A percentile compares a stretch with the other conserved stretches of the same genome.
Evolutionary conservation across 2,329 filamentous ascomycete genomes (phyloP).

Genomic region (Periconia sp.): DNA sequence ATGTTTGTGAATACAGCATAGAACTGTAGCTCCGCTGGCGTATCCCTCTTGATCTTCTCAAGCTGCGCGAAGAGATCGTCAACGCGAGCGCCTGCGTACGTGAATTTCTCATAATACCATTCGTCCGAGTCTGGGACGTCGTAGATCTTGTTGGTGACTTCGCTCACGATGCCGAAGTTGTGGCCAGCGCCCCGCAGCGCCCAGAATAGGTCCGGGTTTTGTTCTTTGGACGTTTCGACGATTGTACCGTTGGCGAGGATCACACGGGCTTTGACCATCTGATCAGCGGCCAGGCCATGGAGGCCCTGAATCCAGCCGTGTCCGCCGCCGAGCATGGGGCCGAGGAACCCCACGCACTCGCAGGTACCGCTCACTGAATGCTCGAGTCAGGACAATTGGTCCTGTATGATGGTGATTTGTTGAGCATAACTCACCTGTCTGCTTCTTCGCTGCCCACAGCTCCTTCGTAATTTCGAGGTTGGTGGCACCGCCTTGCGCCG

Average conservation of each 20-base stretch:
- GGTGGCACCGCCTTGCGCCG: conserved; percentile 27
- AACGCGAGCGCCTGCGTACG: conserved; percentile 4
- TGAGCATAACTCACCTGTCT: conserved; percentile 11
- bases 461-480: conserved; percentile 27
- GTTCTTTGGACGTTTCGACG: conserved; percentile 28
- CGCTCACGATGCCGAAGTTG: conserved; percentile 37
- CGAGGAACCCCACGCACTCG: conserved; percentile 9
- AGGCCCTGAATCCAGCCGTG: conserved; percentile 16
- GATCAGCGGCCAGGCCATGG: conserved; percentile 10
- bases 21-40: conserved; percentile 1
- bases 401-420: background rate
- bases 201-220: conserved; percentile 38
- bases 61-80: conserved; percentile 3
- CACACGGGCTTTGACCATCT: conserved; percentile 5
- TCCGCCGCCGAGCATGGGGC: conserved; percentile 11
- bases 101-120: conserved; percentile 9
- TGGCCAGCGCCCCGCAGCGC: conserved; percentile 42
- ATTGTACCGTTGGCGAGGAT: conserved; percentile 31
- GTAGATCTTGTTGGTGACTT: conserved; percentile 11
- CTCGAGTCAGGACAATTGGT: no score
- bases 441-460: conserved; percentile 31
- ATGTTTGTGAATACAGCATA: conserved; percentile 4
- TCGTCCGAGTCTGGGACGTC: conserved; percentile 7
- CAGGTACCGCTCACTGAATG: background rate
- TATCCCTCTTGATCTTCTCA: conserved; percentile 7